These are phyloP conservation scores for Eucalyptus pauciflora DNA, from an alignment of 345 rosid species.

Conservation along the genomic window DNA sequence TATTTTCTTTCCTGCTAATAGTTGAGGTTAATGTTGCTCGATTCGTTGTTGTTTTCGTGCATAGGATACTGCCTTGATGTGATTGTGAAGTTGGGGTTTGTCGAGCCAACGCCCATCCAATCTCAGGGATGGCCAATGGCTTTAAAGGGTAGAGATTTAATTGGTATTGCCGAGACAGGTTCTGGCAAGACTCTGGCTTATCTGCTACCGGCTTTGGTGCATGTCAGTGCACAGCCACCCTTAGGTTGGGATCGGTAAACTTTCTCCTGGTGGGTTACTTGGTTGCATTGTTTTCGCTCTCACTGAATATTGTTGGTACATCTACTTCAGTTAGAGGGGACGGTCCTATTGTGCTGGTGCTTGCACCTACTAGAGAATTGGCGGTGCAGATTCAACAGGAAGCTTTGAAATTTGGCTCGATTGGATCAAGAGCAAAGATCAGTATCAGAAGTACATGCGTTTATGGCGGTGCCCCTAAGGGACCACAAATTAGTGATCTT, in stretches of 20 bases:
- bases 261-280: background rate
- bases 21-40: background rate
- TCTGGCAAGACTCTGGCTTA: slow-evolving; percentile 98
- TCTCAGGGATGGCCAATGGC: slow-evolving; percentile 99
- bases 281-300: background rate
- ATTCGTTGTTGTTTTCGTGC: background rate
- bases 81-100: slow-evolving; percentile 75
- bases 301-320: background rate
- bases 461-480: slow-evolving; percentile 97
- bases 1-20: background rate
- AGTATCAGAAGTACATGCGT: slow-evolving; percentile 78
- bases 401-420: slow-evolving; percentile 56
- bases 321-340: slow-evolving; percentile 57
- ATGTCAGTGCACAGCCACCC: slow-evolving; percentile 84
- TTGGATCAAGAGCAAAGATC: slow-evolving; percentile 3
- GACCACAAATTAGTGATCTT: slow-evolving; percentile 95
- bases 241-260: slow-evolving; percentile 39
- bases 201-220: slow-evolving; percentile 87
- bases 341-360: slow-evolving; percentile 69
- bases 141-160: slow-evolving; percentile 79
- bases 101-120: slow-evolving; percentile 93
- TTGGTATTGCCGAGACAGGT: slow-evolving; percentile 97
- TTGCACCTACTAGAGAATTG: slow-evolving; percentile 95
- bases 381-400: slow-evolving; percentile 98
- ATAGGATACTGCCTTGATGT: slow-evolving; percentile 76